These are phyloP conservation scores for Starmerella sirachaensis DNA, from an alignment of 805 yeast species.

Conservation along the genomic window DNA sequence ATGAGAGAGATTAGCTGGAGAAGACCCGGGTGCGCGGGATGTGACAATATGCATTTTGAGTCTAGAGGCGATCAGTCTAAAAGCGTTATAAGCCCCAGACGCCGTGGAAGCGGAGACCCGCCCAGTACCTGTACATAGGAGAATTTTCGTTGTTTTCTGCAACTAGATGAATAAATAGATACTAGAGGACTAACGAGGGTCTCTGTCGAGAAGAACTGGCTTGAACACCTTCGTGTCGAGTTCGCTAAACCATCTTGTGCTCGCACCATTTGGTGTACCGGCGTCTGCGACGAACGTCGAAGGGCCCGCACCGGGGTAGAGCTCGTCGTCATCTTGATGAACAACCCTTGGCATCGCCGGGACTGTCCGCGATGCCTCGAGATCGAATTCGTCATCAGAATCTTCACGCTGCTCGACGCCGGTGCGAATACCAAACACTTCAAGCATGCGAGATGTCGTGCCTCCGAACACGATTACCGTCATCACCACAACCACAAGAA, in stretches of 20 bases:
- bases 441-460: conserved; percentile 96
- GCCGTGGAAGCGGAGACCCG: too few species aligned
- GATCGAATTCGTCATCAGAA: conserved; percentile 91
- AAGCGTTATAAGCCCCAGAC: too few species aligned
- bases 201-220: conserved; percentile 68
- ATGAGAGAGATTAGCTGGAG: too few species aligned
- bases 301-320: conserved; percentile 27
- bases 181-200: conserved; percentile 13
- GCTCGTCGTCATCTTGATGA: conserved; percentile 19
- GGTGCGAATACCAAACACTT: conserved; percentile 79
- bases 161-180: conserved; percentile 1
- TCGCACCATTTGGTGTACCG: conserved; percentile 14
- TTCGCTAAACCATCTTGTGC: conserved; percentile 63
- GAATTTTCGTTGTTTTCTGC: not conserved
- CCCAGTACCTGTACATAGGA: not conserved
- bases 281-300: conserved; percentile 1
- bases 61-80: too few species aligned
- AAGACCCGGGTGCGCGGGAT: too few species aligned
- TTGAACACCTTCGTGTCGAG: conserved; percentile 90
- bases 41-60: too few species aligned
- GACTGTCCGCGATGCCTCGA: conserved; percentile 42
- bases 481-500: conserved; percentile 86
- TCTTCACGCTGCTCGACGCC: conserved; percentile 77
- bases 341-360: not conserved
- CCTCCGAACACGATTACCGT: conserved; percentile 97